Evolutionary conservation across 2,329 filamentous ascomycete genomes (phyloP), one percentile per base, ranked within the genome.

Genomic region (Fusarium verticillioides): DNA sequence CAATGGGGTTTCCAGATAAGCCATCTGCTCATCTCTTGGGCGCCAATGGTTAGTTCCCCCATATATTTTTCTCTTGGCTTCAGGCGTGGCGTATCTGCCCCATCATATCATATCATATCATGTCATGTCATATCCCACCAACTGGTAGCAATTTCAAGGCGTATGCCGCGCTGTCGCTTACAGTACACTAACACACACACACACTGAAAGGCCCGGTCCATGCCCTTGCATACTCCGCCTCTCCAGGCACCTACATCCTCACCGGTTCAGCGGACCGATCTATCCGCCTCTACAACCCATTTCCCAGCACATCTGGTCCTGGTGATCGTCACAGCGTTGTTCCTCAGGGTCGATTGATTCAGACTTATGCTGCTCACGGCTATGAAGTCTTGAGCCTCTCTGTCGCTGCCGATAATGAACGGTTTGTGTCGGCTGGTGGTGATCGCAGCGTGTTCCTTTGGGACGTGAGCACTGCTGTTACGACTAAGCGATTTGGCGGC

Each of bases 371-470:
- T 40, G 94, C 93, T 5, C 96, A 99, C 83, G 95, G 94, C 75
- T 97, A 99, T 85, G 93, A 95, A 76, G 93, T 99, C 12, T 91
- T 98, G 68, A 93, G 94, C 74, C 87, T 99, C 43, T 87, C 89
- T 59, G 92, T 98, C 56, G 85, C 90, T 12, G 79, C 85, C 30
- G 92, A 94, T 84, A 99, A 99, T 82, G 89, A 94, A 74, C 90
- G 90, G 47, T 98, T 99, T 81, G 92, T 91, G 15, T 95, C 92
- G n/a, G 89, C 90, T 3, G 96, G 96, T 75, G 96, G 96, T 66
- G 96, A 99, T 84, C 93, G 96, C 76, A 88, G 89, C 69, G 94
- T 97, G 1, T 98, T 98, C 80, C 87, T 98, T 9, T 98, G 96
- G 96, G 96, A 99, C 82, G 96, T 98, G 1, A 87, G 92, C 52